Conservation (phyloP, 75 land plant species). For the Cunninghamia lanceolata region DNA sequence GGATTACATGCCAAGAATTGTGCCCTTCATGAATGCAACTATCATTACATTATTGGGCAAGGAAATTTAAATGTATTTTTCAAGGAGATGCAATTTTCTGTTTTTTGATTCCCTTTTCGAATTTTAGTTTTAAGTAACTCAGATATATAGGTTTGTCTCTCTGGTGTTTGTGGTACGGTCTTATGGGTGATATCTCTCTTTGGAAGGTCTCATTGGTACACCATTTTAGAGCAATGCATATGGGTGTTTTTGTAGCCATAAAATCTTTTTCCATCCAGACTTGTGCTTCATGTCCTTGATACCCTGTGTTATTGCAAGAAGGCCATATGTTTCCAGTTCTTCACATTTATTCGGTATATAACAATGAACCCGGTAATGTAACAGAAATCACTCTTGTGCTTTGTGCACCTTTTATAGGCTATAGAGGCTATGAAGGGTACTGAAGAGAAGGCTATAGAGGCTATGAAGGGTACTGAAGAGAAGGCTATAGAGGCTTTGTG, state of each 20-base stretch:
- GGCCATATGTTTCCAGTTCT: not conserved
- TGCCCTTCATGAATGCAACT: not conserved
- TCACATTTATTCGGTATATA: not conserved
- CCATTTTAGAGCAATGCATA: not conserved
- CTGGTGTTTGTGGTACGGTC: not conserved
- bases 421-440: not conserved
- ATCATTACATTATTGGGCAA: not conserved
- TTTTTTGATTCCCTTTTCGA: not conserved
- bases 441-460: not conserved
- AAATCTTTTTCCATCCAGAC: not conserved
- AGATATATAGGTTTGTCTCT: not conserved
- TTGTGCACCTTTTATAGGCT: not conserved
- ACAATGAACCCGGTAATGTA: not conserved
- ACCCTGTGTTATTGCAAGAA: not conserved
- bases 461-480: not conserved
- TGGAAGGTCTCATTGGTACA: not conserved
- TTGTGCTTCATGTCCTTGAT: not conserved
- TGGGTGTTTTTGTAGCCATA: not conserved
- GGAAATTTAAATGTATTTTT: not conserved
- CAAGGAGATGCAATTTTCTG: not conserved
- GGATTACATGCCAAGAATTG: not conserved
- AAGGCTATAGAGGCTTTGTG: conserved; percentile 1
- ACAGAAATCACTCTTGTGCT: conserved; percentile 1
- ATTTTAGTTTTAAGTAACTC: not conserved
- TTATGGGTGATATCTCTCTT: not conserved